Evolutionary conservation across 345 rosid species (phyloP).

Genomic region (Melaleuca alternifolia): DNA sequence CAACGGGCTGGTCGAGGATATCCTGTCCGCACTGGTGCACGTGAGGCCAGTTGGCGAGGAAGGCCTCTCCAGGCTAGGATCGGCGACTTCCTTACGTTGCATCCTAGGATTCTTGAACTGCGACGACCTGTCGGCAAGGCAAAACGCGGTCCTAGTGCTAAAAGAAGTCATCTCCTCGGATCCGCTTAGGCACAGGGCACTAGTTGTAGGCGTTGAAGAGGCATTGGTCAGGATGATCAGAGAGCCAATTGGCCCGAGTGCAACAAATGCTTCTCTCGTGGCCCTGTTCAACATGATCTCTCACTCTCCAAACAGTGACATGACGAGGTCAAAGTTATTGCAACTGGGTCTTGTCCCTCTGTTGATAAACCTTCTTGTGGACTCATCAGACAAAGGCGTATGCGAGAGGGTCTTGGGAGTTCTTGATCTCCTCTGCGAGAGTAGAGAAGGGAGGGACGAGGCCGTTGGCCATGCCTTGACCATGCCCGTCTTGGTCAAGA

Average conservation of each 20-base stretch:
- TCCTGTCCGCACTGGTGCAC: slow-evolving; percentile 16
- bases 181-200: background rate
- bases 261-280: slow-evolving; percentile 18
- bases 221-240: slow-evolving; percentile 11
- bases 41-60: slow-evolving; percentile 9
- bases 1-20: slow-evolving; percentile 10
- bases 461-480: slow-evolving; percentile 10
- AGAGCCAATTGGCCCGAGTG: slow-evolving; percentile 15
- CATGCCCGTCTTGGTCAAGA: slow-evolving; percentile 19
- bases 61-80: slow-evolving; percentile 12
- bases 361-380: slow-evolving; percentile 16
- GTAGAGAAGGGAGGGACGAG: slow-evolving; percentile 13
- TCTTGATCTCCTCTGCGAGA: slow-evolving; percentile 12
- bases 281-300: slow-evolving; percentile 11
- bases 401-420: slow-evolving; percentile 27
- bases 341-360: slow-evolving; percentile 12
- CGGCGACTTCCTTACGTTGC: slow-evolving; percentile 2
- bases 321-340: background rate
- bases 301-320: background rate
- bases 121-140: slow-evolving; percentile 15
- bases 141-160: slow-evolving; percentile 11
- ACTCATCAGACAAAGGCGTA: slow-evolving; percentile 9
- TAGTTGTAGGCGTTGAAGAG: slow-evolving; percentile 8
- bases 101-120: slow-evolving; percentile 13
- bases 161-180: slow-evolving; percentile 11